Base-by-base conservation (phyloP, 768 basidiomycete genomes). In the Boletus bicolor region DNA sequence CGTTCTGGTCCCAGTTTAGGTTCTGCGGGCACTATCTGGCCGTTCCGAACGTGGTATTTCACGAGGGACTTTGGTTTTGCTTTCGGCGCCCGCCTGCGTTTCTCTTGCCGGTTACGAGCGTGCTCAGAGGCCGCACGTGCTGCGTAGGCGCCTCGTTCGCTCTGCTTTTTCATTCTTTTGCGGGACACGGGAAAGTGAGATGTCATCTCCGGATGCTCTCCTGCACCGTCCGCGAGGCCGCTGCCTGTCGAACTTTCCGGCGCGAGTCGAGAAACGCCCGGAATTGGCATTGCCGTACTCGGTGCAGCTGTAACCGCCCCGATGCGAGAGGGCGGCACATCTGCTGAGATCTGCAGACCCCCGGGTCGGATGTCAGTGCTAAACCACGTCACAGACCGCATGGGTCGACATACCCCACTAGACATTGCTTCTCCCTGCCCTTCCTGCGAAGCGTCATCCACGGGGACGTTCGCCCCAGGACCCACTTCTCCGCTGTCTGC, bases 1-100 rank as follows among this genome's bases (percentile, higher is more conserved):
- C 30, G 14, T 30, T 36, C 34, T 5, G 34, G n/a, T n/a, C 41
- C 39, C 12, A 11, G 38, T 26, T 32, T 53, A 28, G 41, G 21
- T 5, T 41, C 44, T 7, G 57, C 3, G 2, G 38, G 11, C 7
- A 66, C 67, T 2, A 68, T 34, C 39, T 54, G 57, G 0, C 67
- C 66, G 3, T 51, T 55, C 48, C 53, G 57, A 7, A 67, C 44
- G 24, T 64, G 57, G 19, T 54, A 55, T 21, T 28, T 65, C 12
- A 24, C 24, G 12, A 21, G 34, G 0, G 44, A 5, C n/a, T 6
- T 38, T 3, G 14, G 19, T 24, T 32, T 55, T 2, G 12, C 9
- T 10, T 37, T 48, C 12, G 5, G 5, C 6, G 1, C 32, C 5
- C 32, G 51, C 42, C 44, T 44, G 10, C 1, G 6, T 12, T 46